Evolutionary conservation across 1,284 basidiomycete species (phyloP), one percentile per base, ranked within the genome.

Genomic region (Apiotrichum mycotoxinovorans): DNA sequence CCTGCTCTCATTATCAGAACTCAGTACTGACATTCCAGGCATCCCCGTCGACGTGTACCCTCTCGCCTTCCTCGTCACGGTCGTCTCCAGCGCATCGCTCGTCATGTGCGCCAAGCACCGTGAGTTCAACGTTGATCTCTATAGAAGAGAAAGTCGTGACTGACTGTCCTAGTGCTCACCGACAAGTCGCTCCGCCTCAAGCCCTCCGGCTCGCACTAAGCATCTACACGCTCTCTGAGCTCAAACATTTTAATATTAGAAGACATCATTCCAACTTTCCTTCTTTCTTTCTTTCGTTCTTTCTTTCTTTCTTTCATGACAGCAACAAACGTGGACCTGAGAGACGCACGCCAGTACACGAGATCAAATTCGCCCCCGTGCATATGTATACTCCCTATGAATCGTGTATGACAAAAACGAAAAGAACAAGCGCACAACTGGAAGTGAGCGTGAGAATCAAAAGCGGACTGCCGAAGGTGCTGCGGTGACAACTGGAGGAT

Each of bases 171-270:
- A 37, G n/a, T 12, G 12, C 27, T 22, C 12, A 34, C 27, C 27
- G 51, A 52, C 51, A 52, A 52, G 51, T 14, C 20, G 15, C 51
- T 52, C 22, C 51, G 51, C 51, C 51, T 52, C 51, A 43, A 44
- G 41, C 51, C 51, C 51, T n/a, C 35, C 15, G 48, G 48, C 48
- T 14, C 35, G 23, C 14, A 12, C 48, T 48, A 37, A 37, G 22
- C 26, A n/a, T 20, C 41, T 23, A 11, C 14, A 11, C 20, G 20
- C n/a, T 18, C 37, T 38, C 18, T 8, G n/a, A 38, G 15, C 20
- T 11, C 20, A 22, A 23, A 20, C 4, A 40, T 10, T 18, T 40
- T 40, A 40, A 4, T 40, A n/a, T 30, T 30, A 30, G 30, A 30
- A 30, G 30, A 5, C 30, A 30, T 30, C 30, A 30, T 30, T 30